Conservation (phyloP, 768 basidiomycete species). For the Rhizopogon vinicolor region DNA sequence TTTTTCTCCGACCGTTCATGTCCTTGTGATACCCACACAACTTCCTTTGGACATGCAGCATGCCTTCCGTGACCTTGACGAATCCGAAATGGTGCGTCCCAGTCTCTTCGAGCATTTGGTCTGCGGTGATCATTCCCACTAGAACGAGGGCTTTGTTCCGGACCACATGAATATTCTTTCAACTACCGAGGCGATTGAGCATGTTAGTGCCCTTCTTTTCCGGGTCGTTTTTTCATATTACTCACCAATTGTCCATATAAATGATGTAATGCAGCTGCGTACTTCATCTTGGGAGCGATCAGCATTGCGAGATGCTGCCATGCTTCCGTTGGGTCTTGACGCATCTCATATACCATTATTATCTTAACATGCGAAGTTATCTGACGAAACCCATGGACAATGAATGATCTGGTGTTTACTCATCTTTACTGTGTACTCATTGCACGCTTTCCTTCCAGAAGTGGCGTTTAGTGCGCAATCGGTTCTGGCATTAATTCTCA, state of each 20-base stretch:
- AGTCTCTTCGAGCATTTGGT: background rate
- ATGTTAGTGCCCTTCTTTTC: slow-evolving; percentile 37
- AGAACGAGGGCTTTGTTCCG: slow-evolving; percentile 52
- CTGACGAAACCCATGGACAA: background rate
- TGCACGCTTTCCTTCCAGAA: too few relatives aligned
- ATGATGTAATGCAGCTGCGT: slow-evolving; percentile 36
- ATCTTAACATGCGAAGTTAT: slow-evolving; percentile 1
- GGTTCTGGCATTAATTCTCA: too few relatives aligned
- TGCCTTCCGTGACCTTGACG: slow-evolving; percentile 67
- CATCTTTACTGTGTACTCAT: background rate
- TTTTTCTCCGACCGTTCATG: slow-evolving; percentile 71
- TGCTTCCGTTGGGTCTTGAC: slow-evolving; percentile 57
- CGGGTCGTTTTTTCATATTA: background rate
- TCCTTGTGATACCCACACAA: slow-evolving; percentile 67
- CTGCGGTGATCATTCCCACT: background rate
- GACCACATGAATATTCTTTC: slow-evolving; percentile 79
- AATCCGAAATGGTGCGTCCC: slow-evolving; percentile 45
- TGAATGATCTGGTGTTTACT: background rate
- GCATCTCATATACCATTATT: slow-evolving; percentile 14
- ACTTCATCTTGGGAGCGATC: slow-evolving; percentile 47
- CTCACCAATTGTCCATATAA: background rate
- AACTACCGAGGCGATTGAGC: slow-evolving; percentile 46
- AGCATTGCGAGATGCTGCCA: slow-evolving; percentile 41
- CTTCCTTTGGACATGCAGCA: slow-evolving; percentile 67
- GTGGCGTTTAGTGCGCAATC: too few relatives aligned